Evolutionary conservation across 805 yeast species (phyloP), one percentile per base, ranked within the genome.

Genomic region (Ogataea trehalophila): DNA sequence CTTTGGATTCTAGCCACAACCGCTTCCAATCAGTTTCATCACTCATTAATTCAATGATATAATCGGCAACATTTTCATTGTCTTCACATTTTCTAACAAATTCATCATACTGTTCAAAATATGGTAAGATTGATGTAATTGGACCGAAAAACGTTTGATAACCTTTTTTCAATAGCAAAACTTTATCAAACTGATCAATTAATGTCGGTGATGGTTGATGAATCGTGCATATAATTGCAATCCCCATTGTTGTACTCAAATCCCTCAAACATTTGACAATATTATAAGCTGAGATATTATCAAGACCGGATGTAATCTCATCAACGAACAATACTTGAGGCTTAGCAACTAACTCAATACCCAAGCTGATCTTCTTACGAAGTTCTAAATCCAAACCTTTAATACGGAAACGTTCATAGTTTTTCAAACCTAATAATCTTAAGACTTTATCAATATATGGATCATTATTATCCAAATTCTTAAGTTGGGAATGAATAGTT

Each of bases 191-290:
- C 49, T 68, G 71, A 50, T 73, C 73, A 57, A 76, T 67, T 48
- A 75, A 61, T 13, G 76, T 68, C 15, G 80, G 77, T 14, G 80
- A 74, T 48, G 80, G 81, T 60, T 76, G 81, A 60, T 76, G 81
- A 52, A 76, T 76, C n/a, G 80, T 75, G 67, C 80, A 76, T 58
- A 76, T 59, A 47, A 75, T 74, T 6, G 52, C 43, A 13, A 78
- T 72, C 55, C 75, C 78, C n/a, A 79, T 79, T 40, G 74, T 70
- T 43, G 63, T 64, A 7, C 78, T 74, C 54, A 76, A 61, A 44
- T 64, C 67, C 50, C 71, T 65, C 56, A 76, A 59, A 50, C 75
- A 64, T 56, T 72, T 69, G 41, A 76, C 68, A 56, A 76, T 74
- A 37, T 79, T 66, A 75, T 76, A 76, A 8, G 80, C 72, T n/a